phyloP scores from a whole-genome alignment of 495 filamentous ascomycete genomes.

The Sordaria brevicollis region DNA sequence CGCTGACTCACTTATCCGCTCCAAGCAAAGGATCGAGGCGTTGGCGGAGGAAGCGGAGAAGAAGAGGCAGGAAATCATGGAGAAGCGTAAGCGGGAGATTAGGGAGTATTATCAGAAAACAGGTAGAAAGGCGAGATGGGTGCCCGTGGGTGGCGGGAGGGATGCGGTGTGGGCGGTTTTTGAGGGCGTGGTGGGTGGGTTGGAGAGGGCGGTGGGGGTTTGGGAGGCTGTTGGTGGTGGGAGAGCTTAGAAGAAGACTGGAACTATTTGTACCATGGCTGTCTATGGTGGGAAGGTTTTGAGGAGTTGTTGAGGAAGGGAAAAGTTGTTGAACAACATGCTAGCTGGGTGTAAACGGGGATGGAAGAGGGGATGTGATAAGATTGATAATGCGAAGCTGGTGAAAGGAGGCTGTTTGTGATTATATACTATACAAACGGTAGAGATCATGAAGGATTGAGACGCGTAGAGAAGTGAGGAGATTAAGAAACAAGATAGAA shows the following conservation, averaged over 20 bases:
- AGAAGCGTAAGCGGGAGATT: conserved; percentile 58
- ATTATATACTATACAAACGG: too few species aligned
- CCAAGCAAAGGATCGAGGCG: conserved; percentile 68
- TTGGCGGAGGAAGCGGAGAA: conserved; percentile 72
- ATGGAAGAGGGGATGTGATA: too few species aligned
- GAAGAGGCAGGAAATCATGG: conserved; percentile 50
- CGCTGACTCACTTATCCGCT: conserved; percentile 65
- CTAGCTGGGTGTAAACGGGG: too few species aligned
- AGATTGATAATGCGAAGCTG: background rate
- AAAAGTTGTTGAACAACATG: too few species aligned
- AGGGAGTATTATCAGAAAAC: conserved; percentile 57
- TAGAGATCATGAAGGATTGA: too few species aligned
- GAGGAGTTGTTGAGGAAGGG: too few species aligned
- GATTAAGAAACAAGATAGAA: too few species aligned
- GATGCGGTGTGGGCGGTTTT: conserved; percentile 67
- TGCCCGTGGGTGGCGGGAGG: conserved; percentile 60
- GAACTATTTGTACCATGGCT: too few species aligned
- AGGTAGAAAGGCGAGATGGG: conserved; percentile 55
- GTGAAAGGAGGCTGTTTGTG: background rate
- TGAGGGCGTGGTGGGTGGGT: conserved; percentile 54
- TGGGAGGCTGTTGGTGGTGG: conserved; percentile 37
- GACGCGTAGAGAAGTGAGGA: too few species aligned
- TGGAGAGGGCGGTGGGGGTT: conserved; percentile 51
- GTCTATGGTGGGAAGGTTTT: too few species aligned
- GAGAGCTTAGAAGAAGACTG: background rate